Evolutionary conservation across 805 yeast species (phyloP), one percentile per base, ranked within the genome.

Genomic region (Wickerhamomyces alni): DNA sequence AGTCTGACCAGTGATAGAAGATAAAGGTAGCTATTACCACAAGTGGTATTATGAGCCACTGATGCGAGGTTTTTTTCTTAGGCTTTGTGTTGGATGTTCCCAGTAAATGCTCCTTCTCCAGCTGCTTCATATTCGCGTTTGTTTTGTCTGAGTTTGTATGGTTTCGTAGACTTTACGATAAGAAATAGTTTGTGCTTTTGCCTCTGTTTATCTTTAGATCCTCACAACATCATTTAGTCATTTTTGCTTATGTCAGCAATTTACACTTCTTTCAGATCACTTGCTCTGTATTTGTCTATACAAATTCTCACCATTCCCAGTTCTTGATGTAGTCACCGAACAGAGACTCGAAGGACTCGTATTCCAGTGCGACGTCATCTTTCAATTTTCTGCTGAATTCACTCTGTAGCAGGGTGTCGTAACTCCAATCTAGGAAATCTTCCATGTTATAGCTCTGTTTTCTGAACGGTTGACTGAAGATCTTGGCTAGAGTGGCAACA

Each of bases 371-470:
- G 4, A 93, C 83, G 50, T 82, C 78, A 5, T 80, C 75, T 35
- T 82, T 82, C 57, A 86, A 69, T 47, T 58, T 76, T 64, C 87
- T 80, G 21, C 69, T 69, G 35, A 69, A 61, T 58, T 85, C 94
- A 54, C 79, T 75, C 21, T 74, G 79, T 43, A 82, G 51, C 39
- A 85, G 59, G 51, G 83, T 66, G 27, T 72, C 67, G 57, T 89
- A 93, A 41, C 82, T 79, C 87, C 96, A 91, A 60, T 89, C 96
- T 52, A 93, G 63, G 67, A 93, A 93, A 58, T 93, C 98, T 58
- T 93, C 99, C 70, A 93, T 69, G 58, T 85, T 85, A 59, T 93
- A 93, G 51, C 76, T 75, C 41, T 83, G 80, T 59, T 93, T 93
- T 55, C 81, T 76, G 66, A 88, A 91, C 3, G 96, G 96, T 62